Percentiles rank a stretch among this genome's conserved stretches.
phyloP scores from a whole-genome alignment of 2,329 filamentous ascomycete genomes.

The Neofusicoccum cordaticola region DNA sequence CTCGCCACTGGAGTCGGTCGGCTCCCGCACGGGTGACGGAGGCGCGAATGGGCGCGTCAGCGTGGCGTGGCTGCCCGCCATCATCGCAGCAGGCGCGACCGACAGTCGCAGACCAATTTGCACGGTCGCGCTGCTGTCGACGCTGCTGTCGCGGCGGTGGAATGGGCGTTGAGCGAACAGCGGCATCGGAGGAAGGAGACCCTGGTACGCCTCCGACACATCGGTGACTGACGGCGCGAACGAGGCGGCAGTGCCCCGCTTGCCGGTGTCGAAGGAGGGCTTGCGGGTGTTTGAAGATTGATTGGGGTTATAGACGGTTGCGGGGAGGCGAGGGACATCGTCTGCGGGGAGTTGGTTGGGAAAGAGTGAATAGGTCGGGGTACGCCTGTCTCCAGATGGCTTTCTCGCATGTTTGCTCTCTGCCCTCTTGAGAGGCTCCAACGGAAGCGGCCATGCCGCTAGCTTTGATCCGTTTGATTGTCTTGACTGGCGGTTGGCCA shows the following conservation, averaged over 20 bases:
- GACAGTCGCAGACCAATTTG: slow-evolving; percentile 70
- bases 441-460: background rate
- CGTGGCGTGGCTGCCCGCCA: slow-evolving; percentile 29
- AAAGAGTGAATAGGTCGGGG: slow-evolving; percentile 35
- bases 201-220: slow-evolving; percentile 28
- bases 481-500: background rate
- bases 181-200: slow-evolving; percentile 27
- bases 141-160: slow-evolving; percentile 59
- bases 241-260: background rate
- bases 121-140: slow-evolving; percentile 65
- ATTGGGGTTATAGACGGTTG: slow-evolving; percentile 33
- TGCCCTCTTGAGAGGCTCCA: background rate
- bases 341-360: slow-evolving; percentile 33
- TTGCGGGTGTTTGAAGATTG: slow-evolving; percentile 13
- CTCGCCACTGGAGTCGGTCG: slow-evolving; percentile 27
- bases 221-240: slow-evolving; percentile 31
- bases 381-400: slow-evolving; percentile 1
- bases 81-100: slow-evolving; percentile 37
- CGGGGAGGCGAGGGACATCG: slow-evolving; percentile 37
- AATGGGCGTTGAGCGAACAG: slow-evolving; percentile 39
- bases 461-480: background rate
- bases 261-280: slow-evolving; percentile 19
- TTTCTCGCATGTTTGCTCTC: background rate
- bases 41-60: slow-evolving; percentile 21
- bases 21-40: slow-evolving; percentile 20